Conservation (phyloP, 2,329 filamentous ascomycete genomes). For the Malbranchea zuffiana region DNA sequence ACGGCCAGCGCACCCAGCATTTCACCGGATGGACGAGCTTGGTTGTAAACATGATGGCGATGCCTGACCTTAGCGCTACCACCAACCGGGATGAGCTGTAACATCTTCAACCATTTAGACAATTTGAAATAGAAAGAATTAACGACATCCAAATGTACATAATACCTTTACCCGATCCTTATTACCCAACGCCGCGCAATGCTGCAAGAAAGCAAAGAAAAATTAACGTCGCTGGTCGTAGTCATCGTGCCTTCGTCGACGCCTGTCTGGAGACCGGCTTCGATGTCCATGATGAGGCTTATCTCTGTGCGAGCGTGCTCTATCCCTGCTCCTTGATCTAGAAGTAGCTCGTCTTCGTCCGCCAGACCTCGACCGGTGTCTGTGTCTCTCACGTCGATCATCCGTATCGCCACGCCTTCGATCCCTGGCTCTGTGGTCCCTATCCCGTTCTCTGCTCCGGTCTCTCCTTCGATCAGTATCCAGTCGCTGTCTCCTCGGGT, state of each 20-base stretch:
- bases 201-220: no score
- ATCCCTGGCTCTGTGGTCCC: slow-evolving; percentile 37
- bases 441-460: slow-evolving; percentile 19
- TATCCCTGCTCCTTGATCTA: slow-evolving; percentile 23
- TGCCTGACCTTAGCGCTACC: slow-evolving; percentile 55
- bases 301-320: slow-evolving; percentile 18
- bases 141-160: neutral
- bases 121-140: neutral
- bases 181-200: no score
- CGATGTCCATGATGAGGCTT: slow-evolving; percentile 20
- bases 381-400: slow-evolving; percentile 24
- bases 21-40: slow-evolving; percentile 99
- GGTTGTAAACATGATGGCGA: slow-evolving; percentile 93
- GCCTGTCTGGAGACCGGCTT: slow-evolving; percentile 15
- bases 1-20: slow-evolving; percentile 90
- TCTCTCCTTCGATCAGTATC: slow-evolving; percentile 21
- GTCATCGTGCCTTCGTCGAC: slow-evolving; percentile 17
- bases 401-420: slow-evolving; percentile 24
- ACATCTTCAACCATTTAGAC: slow-evolving; percentile 8
- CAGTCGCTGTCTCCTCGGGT: neutral
- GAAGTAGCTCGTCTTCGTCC: slow-evolving; percentile 14
- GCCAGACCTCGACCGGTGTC: slow-evolving; percentile 19
- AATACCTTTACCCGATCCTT: no score
- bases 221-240: slow-evolving; percentile 18
- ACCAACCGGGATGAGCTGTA: slow-evolving; percentile 42